Evolutionary conservation across 2,329 filamentous ascomycete species (phyloP).

Genomic region (Chlorencoelia australis): DNA sequence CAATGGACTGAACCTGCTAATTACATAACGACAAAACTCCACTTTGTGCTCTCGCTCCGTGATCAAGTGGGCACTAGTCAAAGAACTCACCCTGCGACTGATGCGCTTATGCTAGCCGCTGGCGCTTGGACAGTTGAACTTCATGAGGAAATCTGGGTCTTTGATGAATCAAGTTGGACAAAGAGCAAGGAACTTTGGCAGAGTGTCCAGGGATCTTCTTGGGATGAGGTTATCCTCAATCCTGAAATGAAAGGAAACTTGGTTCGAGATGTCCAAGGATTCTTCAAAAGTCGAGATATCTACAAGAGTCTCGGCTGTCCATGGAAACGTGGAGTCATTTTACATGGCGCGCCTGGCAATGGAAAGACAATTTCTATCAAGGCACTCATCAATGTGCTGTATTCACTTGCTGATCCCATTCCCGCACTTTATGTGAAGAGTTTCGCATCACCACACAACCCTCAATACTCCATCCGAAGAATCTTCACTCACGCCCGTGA

Average conservation of each 20-base stretch:
- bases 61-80: background rate
- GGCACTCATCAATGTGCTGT: slow-evolving; percentile 56
- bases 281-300: slow-evolving; percentile 48
- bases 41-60: slow-evolving; percentile 8
- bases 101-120: slow-evolving; percentile 45
- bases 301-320: slow-evolving; percentile 52
- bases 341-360: slow-evolving; percentile 56
- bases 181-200: slow-evolving; percentile 51
- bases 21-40: too few species aligned
- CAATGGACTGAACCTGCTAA: too few species aligned
- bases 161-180: slow-evolving; percentile 49
- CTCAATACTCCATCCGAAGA: slow-evolving; percentile 40
- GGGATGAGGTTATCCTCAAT: slow-evolving; percentile 58
- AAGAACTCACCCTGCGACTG: slow-evolving; percentile 19
- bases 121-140: slow-evolving; percentile 45
- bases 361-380: slow-evolving; percentile 65
- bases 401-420: slow-evolving; percentile 38
- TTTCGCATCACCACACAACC: slow-evolving; percentile 38
- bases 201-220: slow-evolving; percentile 41
- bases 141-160: slow-evolving; percentile 59
- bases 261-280: slow-evolving; percentile 51
- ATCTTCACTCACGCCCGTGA: slow-evolving; percentile 51
- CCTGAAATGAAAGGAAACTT: slow-evolving; percentile 53
- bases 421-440: slow-evolving; percentile 54
- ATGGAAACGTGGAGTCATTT: slow-evolving; percentile 62